These are phyloP conservation scores for Penicillium salamii DNA, from an alignment of 495 filamentous ascomycete species.

Conservation along the genomic window DNA sequence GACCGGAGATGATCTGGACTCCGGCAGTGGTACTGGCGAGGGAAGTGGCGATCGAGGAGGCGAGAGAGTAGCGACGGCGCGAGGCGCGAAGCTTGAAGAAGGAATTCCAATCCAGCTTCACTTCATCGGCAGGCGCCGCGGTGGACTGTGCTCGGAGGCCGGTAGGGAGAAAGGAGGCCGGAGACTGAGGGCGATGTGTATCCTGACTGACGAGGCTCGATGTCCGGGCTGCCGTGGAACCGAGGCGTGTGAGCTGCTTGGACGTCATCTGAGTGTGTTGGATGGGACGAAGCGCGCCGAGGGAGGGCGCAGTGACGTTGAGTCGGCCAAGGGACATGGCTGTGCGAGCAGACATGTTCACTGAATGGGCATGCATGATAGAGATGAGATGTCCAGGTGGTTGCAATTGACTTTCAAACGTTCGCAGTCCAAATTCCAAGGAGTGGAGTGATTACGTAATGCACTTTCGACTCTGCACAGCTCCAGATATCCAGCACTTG, in stretches of 20 bases:
- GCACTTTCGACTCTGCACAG: too few relatives aligned
- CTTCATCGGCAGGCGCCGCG: slow-evolving; percentile 22
- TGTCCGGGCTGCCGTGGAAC: slow-evolving; percentile 16
- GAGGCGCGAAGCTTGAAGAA: slow-evolving; percentile 88
- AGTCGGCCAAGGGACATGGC: slow-evolving; percentile 27
- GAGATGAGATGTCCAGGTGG: neutral
- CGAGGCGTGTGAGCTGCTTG: slow-evolving; percentile 17
- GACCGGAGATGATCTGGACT: slow-evolving; percentile 58
- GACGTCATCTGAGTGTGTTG: slow-evolving; percentile 12
- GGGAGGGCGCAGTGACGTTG: slow-evolving; percentile 19
- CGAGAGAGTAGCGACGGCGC: slow-evolving; percentile 78
- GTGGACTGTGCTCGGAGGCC: slow-evolving; percentile 39
- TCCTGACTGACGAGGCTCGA: slow-evolving; percentile 11
- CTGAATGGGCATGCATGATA: slow-evolving; percentile 22
- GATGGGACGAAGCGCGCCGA: slow-evolving; percentile 16
- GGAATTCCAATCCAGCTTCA: slow-evolving; percentile 79
- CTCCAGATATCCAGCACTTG: too few relatives aligned
- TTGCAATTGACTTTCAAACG: slow-evolving; percentile 9
- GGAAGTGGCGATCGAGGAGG: slow-evolving; percentile 65
- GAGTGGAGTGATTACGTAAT: too few relatives aligned
- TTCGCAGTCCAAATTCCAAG: too few relatives aligned
- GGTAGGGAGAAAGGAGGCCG: slow-evolving; percentile 19
- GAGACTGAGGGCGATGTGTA: slow-evolving; percentile 18
- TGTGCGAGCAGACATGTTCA: slow-evolving; percentile 31
- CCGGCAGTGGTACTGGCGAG: slow-evolving; percentile 56